These are phyloP conservation scores for Lactarius akahatsu DNA, from an alignment of 768 basidiomycete species.

Conservation along the genomic window DNA sequence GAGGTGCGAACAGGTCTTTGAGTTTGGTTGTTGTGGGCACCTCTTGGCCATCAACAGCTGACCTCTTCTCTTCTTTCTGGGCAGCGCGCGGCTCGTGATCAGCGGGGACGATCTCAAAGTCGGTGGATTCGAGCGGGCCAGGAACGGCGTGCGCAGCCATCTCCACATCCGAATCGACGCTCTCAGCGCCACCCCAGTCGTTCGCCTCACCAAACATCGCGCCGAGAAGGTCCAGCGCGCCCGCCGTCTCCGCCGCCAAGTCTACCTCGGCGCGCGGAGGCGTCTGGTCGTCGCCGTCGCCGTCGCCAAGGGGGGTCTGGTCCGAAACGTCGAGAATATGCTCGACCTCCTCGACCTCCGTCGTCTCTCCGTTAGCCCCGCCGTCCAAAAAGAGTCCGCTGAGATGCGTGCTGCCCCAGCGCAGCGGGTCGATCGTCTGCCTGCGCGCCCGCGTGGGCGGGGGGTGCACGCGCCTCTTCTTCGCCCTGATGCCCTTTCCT, in stretches of 20 bases:
- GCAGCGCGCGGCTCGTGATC: neutral
- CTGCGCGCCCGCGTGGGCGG: constrained; percentile 58
- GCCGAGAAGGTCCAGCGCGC: constrained; percentile 48
- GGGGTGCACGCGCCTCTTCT: constrained; percentile 44
- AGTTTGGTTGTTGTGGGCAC: constrained; percentile 39
- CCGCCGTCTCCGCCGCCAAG: constrained; percentile 45
- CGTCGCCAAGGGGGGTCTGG: constrained; percentile 16
- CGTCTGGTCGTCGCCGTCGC: neutral
- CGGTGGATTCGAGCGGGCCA: constrained; percentile 34
- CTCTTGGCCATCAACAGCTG: neutral
- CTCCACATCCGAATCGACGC: constrained; percentile 56
- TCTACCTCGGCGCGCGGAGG: constrained; percentile 29
- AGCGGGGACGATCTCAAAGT: constrained; percentile 27
- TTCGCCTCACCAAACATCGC: constrained; percentile 50
- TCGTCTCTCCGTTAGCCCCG: neutral
- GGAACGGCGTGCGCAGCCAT: constrained; percentile 34
- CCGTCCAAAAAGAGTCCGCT: constrained; percentile 63
- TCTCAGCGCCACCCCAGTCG: constrained; percentile 63
- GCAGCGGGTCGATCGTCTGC: constrained; percentile 68
- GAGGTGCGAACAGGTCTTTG: constrained; percentile 73
- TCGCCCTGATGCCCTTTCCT: constrained; percentile 34
- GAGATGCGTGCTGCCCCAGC: constrained; percentile 67
- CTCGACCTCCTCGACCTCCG: constrained; percentile 21
- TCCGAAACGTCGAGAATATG: constrained; percentile 28
- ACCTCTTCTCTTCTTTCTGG: constrained; percentile 2